Evolutionary conservation across 345 rosid species (phyloP).

Genomic region (Rhizophora mangle): DNA sequence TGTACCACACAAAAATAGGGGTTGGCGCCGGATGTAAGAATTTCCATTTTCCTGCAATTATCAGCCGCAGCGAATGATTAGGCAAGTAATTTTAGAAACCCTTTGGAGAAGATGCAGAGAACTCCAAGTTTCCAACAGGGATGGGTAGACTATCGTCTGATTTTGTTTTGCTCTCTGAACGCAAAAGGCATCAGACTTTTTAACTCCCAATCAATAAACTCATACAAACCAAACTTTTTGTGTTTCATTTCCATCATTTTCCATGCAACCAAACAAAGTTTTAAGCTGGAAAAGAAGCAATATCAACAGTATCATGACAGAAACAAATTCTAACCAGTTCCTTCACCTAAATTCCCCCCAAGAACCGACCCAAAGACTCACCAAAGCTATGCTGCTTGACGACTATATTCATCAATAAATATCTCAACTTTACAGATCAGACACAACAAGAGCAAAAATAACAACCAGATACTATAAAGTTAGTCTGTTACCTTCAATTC

Average conservation of each 20-base stretch:
- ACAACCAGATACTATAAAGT: too few relatives aligned
- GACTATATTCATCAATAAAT: neutral
- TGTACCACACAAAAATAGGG: constrained; percentile 31
- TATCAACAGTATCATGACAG: neutral
- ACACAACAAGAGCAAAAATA: neutral
- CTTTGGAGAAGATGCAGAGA: neutral
- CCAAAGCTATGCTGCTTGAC: neutral
- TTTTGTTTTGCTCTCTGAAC: neutral
- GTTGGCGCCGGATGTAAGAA: constrained; percentile 43
- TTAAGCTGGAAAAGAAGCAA: neutral
- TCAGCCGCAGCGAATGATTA: constrained; percentile 16
- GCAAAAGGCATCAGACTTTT: neutral
- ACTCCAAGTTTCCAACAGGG: neutral
- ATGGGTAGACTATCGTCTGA: neutral
- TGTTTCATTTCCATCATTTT: neutral
- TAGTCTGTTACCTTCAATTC: constrained; percentile 14
- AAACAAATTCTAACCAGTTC: neutral
- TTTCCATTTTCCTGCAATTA: constrained; percentile 60
- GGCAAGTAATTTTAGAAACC: neutral
- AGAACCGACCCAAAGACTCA: neutral
- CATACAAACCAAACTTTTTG: neutral
- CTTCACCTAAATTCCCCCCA: neutral
- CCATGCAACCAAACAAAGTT: constrained; percentile 4
- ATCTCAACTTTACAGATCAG: neutral
- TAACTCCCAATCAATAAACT: neutral